These are phyloP conservation scores for Patellifolia procumbens DNA, from an alignment of 179 eudicot species.

Conservation along the genomic window DNA sequence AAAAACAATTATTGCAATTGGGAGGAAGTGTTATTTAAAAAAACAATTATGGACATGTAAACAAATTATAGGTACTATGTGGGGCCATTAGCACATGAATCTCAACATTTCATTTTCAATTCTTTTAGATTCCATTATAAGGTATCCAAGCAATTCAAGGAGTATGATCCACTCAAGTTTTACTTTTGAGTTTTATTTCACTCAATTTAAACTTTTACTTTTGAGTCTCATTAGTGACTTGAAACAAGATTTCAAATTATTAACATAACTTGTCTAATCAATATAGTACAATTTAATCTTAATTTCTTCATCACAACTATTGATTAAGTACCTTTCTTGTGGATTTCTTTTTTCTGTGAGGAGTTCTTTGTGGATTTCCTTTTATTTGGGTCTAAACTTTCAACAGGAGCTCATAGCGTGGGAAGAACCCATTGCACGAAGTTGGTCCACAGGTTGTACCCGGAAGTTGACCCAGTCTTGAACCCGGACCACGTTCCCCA, in stretches of 20 bases:
- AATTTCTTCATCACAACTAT: not conserved
- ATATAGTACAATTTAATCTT: not conserved
- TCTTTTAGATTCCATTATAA: slow-evolving; percentile 21
- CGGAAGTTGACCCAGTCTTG: slow-evolving; percentile 80
- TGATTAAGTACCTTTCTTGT: too few species aligned
- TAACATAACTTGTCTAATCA: not conserved
- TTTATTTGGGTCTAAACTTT: too few species aligned
- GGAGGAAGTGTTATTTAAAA: not conserved
- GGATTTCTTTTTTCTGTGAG: too few species aligned
- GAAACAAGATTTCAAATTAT: slow-evolving; percentile 12
- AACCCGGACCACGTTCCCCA: slow-evolving; percentile 89
- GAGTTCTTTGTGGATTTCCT: too few species aligned
- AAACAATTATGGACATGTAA: not conserved
- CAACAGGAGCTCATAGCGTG: slow-evolving; percentile 87
- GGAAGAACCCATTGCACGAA: slow-evolving; percentile 95
- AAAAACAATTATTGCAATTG: too few species aligned
- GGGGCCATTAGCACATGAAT: slow-evolving; percentile 26
- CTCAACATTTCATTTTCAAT: not conserved
- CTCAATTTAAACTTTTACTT: slow-evolving; percentile 9
- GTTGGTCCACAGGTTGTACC: slow-evolving; percentile 90
- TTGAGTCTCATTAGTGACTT: slow-evolving; percentile 8
- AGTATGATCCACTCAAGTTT: slow-evolving; percentile 19
- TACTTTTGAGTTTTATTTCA: slow-evolving; percentile 23
- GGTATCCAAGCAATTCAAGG: slow-evolving; percentile 23
- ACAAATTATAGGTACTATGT: not conserved